Percentiles rank a stretch among this genome's conserved stretches.
phyloP scores from a whole-genome alignment of 345 rosid genomes.

The Conringia planisiliqua region DNA sequence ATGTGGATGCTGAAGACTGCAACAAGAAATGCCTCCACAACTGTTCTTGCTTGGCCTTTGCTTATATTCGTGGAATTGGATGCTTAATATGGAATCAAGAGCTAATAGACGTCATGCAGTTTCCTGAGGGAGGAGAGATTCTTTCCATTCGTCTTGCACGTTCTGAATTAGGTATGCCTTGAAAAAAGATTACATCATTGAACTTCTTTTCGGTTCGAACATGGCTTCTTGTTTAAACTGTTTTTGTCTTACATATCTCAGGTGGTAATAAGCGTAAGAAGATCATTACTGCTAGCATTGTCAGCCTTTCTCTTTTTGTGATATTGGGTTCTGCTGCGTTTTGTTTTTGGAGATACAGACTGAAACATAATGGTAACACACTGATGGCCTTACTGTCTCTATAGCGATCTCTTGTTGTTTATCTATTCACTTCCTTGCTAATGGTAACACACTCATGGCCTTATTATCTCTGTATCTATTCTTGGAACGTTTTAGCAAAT shows the following conservation, averaged over 20 bases:
- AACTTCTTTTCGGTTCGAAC: not conserved
- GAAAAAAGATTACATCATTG: not conserved
- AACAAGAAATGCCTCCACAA: conserved; percentile 9
- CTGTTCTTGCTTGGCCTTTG: conserved; percentile 32
- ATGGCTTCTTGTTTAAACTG: not conserved
- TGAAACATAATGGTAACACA: not conserved
- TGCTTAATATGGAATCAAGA: conserved; percentile 20
- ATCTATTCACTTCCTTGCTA: not conserved
- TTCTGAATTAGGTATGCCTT: conserved; percentile 14
- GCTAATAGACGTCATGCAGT: conserved; percentile 5
- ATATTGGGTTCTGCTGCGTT: not conserved
- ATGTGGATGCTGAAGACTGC: not conserved
- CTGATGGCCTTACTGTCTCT: not conserved
- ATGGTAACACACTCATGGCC: too few species aligned
- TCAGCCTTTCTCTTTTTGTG: conserved; percentile 9
- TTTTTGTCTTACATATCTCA: not conserved
- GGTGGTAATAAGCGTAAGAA: conserved; percentile 15
- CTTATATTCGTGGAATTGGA: conserved; percentile 14
- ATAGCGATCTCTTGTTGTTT: too few species aligned
- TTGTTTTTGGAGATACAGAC: conserved; percentile 11
- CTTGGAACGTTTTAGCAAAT: not conserved
- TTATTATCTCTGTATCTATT: not conserved
- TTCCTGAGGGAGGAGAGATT: not conserved
- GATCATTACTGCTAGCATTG: not conserved
- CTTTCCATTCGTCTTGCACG: conserved; percentile 22